Base-by-base conservation (phyloP, 768 basidiomycete species). In the Lentinula detonsa region DNA sequence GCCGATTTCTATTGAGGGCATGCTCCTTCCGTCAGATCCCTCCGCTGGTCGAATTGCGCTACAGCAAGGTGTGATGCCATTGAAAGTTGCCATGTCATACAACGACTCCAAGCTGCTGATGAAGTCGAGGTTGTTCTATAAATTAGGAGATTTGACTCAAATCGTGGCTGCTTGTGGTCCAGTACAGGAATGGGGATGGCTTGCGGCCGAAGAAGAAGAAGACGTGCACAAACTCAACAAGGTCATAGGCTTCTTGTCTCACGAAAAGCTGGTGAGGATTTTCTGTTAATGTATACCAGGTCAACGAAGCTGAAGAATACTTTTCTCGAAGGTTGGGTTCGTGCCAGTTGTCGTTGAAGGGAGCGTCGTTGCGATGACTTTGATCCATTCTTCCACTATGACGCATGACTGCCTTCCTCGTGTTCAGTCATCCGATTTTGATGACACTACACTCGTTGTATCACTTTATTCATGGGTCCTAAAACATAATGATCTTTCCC, bases 1-100 rank as follows among this genome's bases (percentile, higher is more conserved):
- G 6, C 43, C 55, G 23, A 43, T 56, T 40, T 56, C 37, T 31
- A 16, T 33, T 5, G 55, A 56, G 23, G 55, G 55, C 40, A 56
- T 56, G 55, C 55, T 56, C 23, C 37, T 56, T 7, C 55, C 55
- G 5, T 23, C 16, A 5, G 40, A 56, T n/a, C 37, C 31, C 6
- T 4, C 55, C 39, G 40, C 23, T 5, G 4, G 23, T 23, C 55
- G 34, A 54, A 18, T 21, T 11, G 55, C 39, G 15, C 31, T 43
- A 5, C n/a, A 10, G 16, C 57, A n/a, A n/a, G 57, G 46, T 11
- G 57, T 9, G 5, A 59, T 59, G 43, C 57, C 57, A 21, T 37
- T 59, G 45, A 48, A 48, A 35, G 57, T 59, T 13, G 57, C 57
- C 16, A 59, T 59, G 57, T 21, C 57, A 16, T 56, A 56, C 39